These are phyloP conservation scores for Pythium scleroteichum DNA, from an alignment of 352 stramenopile genomes.

Conservation along the genomic window DNA sequence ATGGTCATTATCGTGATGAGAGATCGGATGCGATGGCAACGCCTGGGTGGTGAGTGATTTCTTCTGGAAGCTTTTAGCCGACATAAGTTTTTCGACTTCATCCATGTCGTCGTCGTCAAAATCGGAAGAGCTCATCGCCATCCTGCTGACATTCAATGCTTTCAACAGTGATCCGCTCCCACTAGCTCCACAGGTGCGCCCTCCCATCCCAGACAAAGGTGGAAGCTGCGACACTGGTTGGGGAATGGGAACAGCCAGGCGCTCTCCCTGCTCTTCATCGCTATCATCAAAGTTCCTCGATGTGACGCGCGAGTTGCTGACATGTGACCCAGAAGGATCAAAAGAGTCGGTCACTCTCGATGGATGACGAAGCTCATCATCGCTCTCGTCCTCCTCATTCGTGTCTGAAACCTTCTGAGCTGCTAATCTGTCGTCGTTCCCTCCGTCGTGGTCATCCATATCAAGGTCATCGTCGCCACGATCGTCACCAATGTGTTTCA, in stretches of 20 bases:
- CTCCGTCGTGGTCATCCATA: no score
- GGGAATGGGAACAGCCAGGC: background rate
- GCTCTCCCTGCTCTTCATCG: slow-evolving; percentile 2
- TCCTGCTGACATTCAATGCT: slow-evolving; percentile 21
- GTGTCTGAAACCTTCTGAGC: background rate
- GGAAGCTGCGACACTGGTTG: slow-evolving; percentile 4
- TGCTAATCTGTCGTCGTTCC: no score
- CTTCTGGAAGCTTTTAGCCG: slow-evolving; percentile 9
- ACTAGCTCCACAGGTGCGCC: background rate
- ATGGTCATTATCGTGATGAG: no score
- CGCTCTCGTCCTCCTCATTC: background rate
- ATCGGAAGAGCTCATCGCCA: slow-evolving; percentile 6
- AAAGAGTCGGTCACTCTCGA: no score
- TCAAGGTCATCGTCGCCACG: background rate
- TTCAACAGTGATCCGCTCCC: slow-evolving; percentile 23
- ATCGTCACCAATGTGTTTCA: background rate
- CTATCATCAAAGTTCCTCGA: slow-evolving; percentile 25
- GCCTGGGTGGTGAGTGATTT: no score
- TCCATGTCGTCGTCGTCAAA: slow-evolving; percentile 41
- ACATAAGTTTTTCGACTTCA: slow-evolving; percentile 34
- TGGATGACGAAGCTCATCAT: background rate
- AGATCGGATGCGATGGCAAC: no score
- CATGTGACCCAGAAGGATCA: no score
- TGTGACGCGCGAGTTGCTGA: background rate
- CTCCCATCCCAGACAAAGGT: slow-evolving; percentile 6